Evolutionary conservation across 306 rosid species (phyloP).

Genomic region (Cyamopsis tetragonoloba): DNA sequence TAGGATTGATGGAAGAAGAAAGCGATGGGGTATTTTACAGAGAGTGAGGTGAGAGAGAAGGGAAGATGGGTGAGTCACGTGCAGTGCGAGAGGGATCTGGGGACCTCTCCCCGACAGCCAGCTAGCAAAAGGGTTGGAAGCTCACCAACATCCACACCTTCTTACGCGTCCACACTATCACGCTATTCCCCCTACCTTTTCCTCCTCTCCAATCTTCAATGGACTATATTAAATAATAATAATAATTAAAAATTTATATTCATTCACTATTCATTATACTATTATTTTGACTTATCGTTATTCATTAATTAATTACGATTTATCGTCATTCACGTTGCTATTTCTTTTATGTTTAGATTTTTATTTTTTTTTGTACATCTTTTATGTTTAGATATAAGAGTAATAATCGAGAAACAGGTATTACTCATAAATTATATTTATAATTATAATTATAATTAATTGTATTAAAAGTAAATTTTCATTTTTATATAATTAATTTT

Average conservation of each 20-base stretch:
- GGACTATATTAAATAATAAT: too few relatives aligned
- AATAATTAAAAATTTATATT: background rate
- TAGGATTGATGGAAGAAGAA: constrained; percentile 42
- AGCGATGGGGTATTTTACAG: constrained; percentile 36
- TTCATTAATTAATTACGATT: background rate
- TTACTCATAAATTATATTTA: too few relatives aligned
- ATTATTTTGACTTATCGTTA: background rate
- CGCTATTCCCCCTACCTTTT: constrained; percentile 2
- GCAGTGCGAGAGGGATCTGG: constrained; percentile 57
- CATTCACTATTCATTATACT: background rate
- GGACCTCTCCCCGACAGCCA: constrained; percentile 96
- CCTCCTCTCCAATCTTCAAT: background rate
- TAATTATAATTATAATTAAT: too few relatives aligned
- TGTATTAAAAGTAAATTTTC: too few relatives aligned
- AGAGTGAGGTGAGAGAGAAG: constrained; percentile 20
- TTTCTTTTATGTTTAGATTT: background rate
- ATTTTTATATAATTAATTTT: too few relatives aligned
- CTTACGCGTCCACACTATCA: constrained; percentile 61
- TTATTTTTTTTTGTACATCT: too few relatives aligned
- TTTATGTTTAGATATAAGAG: too few relatives aligned
- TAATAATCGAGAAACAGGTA: too few relatives aligned
- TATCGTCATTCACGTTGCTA: background rate
- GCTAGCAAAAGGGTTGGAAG: constrained; percentile 94
- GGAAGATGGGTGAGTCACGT: constrained; percentile 73
- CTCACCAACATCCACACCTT: constrained; percentile 96